phyloP scores from a whole-genome alignment of 164 flowering plant species.

The Cinnamomum micranthum region DNA sequence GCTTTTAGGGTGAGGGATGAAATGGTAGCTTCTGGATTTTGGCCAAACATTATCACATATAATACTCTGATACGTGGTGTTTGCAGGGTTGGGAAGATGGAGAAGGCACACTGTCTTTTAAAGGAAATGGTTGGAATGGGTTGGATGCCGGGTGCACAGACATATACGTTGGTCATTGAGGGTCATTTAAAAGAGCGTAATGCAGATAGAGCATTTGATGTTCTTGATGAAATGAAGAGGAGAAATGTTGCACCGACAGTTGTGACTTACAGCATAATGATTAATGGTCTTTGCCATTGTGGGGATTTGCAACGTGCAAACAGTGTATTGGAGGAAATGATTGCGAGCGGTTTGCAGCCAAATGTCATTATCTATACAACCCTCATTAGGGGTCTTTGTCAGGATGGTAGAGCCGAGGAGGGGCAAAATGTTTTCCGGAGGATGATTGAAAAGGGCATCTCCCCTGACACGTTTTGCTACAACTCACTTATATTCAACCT shows the following conservation, averaged over 20 bases:
- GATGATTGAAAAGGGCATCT: conserved; percentile 52
- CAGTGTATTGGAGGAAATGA: conserved; percentile 37
- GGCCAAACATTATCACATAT: conserved; percentile 35
- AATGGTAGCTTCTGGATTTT: conserved; percentile 44
- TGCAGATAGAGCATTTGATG: conserved; percentile 30
- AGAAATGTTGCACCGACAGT: conserved; percentile 35
- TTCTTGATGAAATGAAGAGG: conserved; percentile 52
- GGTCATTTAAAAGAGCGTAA: conserved; percentile 40
- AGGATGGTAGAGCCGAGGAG: conserved; percentile 42
- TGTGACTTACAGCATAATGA: conserved; percentile 40
- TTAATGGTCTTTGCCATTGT: conserved; percentile 41
- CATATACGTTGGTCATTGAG: conserved; percentile 51
- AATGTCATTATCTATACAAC: conserved; percentile 44
- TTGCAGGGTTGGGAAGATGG: conserved; percentile 46
- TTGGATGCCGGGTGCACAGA: conserved; percentile 34
- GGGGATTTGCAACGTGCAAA: conserved; percentile 41
- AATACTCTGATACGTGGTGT: conserved; percentile 47
- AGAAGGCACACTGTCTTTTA: conserved; percentile 42
- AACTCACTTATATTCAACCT: conserved; percentile 57
- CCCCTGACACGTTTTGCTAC: conserved; percentile 66
- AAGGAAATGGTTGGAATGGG: conserved; percentile 51
- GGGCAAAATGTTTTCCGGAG: conserved; percentile 36
- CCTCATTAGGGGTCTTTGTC: conserved; percentile 43
- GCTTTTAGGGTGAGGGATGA: conserved; percentile 49
- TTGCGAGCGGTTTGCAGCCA: conserved; percentile 40